Evolutionary conservation across 495 filamentous ascomycete species (phyloP).

Genomic region (Aspergillus homomorphus): DNA sequence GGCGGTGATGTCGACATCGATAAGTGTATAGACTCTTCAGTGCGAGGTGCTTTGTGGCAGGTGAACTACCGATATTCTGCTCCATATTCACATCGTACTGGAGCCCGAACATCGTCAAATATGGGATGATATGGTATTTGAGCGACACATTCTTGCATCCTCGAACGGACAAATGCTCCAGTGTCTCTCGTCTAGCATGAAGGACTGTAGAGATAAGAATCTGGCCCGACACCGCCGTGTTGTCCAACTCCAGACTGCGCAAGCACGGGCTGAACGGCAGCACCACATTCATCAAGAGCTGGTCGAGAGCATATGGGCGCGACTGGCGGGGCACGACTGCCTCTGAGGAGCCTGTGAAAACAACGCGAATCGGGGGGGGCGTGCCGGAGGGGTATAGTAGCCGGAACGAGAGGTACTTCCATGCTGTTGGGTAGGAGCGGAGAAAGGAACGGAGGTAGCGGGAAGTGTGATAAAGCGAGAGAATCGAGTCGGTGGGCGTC

Average conservation of each 20-base stretch:
- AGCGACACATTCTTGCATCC: conserved; percentile 65
- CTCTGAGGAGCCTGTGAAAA: conserved; percentile 35
- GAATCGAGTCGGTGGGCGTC: conserved; percentile 52
- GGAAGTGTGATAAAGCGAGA: conserved; percentile 58
- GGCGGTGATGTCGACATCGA: conserved; percentile 58
- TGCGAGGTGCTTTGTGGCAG: conserved; percentile 40
- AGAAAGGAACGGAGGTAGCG: conserved; percentile 53
- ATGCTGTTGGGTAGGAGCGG: conserved; percentile 56
- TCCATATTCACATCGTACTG: conserved; percentile 46
- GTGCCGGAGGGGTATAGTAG: conserved; percentile 47
- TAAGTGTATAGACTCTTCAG: conserved; percentile 61
- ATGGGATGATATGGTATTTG: conserved; percentile 63
- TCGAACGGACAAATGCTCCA: conserved; percentile 59
- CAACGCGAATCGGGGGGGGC: conserved; percentile 30
- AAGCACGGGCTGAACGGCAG: conserved; percentile 54
- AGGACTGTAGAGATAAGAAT: conserved; percentile 53
- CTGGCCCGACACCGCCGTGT: conserved; percentile 58
- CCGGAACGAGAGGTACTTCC: conserved; percentile 59
- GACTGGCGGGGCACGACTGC: conserved; percentile 46
- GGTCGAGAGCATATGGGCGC: conserved; percentile 54
- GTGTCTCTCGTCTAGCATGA: conserved; percentile 47
- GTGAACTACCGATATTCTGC: conserved; percentile 31
- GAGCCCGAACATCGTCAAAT: conserved; percentile 48
- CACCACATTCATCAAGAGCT: conserved; percentile 53
- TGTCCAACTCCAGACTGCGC: conserved; percentile 56